Conservation (phyloP, 2,329 filamentous ascomycete genomes). For the Pseudocercospora ulei region DNA sequence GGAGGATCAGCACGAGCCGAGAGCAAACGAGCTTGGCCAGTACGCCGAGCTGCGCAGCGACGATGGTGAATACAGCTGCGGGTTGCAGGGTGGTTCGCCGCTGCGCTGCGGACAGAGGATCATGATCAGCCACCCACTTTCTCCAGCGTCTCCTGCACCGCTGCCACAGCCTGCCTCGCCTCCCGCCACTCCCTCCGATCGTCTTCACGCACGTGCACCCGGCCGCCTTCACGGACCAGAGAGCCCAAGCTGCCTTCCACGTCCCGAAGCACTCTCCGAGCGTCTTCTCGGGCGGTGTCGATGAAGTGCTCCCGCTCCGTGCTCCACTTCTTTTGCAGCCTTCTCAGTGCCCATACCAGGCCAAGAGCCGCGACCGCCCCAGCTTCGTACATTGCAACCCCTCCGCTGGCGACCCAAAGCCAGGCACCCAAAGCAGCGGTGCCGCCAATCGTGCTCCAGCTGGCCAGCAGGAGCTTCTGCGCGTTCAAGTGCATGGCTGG, state of each 20-base stretch:
- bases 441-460: conserved; percentile 58
- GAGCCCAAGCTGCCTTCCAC: conserved; percentile 45
- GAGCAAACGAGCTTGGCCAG: too few species aligned
- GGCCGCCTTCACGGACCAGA: conserved; percentile 42
- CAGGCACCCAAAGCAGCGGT: conserved; percentile 47
- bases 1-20: too few species aligned
- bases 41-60: too few species aligned
- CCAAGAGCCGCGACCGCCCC: conserved; percentile 52
- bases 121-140: not conserved
- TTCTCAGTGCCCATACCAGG: conserved; percentile 48
- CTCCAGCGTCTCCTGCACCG: conserved; percentile 9
- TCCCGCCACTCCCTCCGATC: conserved; percentile 37
- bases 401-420: conserved; percentile 47
- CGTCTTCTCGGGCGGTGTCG: conserved; percentile 48
- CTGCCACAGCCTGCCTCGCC: conserved; percentile 40
- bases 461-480: conserved; percentile 55
- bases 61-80: conserved; percentile 1
- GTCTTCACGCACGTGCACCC: conserved; percentile 31
- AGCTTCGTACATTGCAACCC: conserved; percentile 48
- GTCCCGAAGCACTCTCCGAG: conserved; percentile 46
- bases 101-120: not conserved
- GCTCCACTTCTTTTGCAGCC: conserved; percentile 53
- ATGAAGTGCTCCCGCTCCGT: conserved; percentile 46
- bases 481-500: conserved; percentile 41
- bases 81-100: not conserved